These are phyloP conservation scores for Fusarium vanettenii DNA, from an alignment of 2,329 filamentous ascomycete species.

Conservation along the genomic window DNA sequence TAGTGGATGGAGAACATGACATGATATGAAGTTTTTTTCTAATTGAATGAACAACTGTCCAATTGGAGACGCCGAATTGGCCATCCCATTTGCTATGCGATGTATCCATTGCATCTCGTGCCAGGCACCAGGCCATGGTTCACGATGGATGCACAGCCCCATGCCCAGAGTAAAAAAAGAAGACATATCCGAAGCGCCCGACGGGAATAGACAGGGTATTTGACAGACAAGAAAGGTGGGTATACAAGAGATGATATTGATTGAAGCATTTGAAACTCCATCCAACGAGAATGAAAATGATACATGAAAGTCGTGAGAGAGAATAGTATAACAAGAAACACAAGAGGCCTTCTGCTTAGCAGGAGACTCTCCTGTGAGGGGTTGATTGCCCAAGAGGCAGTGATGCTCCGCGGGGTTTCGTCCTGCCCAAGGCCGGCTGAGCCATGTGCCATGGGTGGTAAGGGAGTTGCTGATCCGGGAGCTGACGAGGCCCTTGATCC, in stretches of 20 bases:
- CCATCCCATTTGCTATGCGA: neutral
- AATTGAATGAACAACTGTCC: constrained; percentile 5
- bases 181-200: constrained; percentile 25
- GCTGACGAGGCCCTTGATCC: constrained; percentile 40
- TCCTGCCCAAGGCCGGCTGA: constrained; percentile 9
- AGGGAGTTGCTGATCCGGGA: constrained; percentile 38
- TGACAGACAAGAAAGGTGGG: neutral
- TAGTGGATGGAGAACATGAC: neutral
- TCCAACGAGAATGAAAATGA: constrained; percentile 6
- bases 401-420: constrained; percentile 13
- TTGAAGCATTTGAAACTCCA: constrained; percentile 22
- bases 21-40: neutral
- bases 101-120: neutral
- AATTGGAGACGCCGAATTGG: constrained; percentile 1
- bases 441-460: neutral
- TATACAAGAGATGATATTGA: constrained; percentile 25
- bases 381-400: constrained; percentile 22
- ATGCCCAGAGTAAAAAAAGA: neutral
- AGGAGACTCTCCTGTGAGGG: neutral
- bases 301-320: constrained; percentile 14
- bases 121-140: constrained; percentile 40
- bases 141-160: constrained; percentile 29
- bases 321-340: constrained; percentile 12
- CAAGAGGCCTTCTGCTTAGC: neutral
- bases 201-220: constrained; percentile 34